Base-by-base conservation (phyloP, 371 early-diverging fungal genomes). In the Rhizopus sp. region DNA sequence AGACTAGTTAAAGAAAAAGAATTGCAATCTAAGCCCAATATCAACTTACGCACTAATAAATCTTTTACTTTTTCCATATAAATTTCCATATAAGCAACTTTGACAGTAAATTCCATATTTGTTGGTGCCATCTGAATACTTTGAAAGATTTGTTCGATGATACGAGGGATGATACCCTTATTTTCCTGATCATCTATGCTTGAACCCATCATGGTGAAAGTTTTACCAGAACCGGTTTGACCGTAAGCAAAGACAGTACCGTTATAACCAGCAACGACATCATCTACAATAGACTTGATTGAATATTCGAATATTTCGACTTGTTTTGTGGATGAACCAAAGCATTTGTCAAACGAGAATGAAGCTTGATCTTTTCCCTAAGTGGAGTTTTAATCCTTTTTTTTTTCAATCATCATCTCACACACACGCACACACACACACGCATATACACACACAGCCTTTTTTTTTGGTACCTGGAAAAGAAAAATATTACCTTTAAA, bases 61-160 rank as follows among this genome's bases (percentile, higher is more conserved):
- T 98, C 98, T 46, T 93, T 86, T 60, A 99, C 92, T 69, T 90
- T 92, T 68, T 99, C 99, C 94, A 99, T 99, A 82, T 99, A 99
- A 62, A 99, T 96, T 83, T 99, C 99, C 91, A 98, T 92, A 75
- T 88, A 96, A 13, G 93, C 92, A 23, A 92, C 89, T 66, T 89
- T 91, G 62, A 96, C 94, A n/a, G 92, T 92, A 72, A 94, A 93
- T 72, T 94, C 93, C 64, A 93, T 86, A 40, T 86, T 90, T n/a
- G 88, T 71, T 30, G 92, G 93, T 10, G 94, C 88, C 32, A 85
- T 86, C 68, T 85, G 70, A 66, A 94, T 93, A 55, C 87, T 85
- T 29, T 76, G 66, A 69, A 97, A 97, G 52, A 99, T 90, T 64
- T 83, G 84, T 64, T 96, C 92, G 44, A 95, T 87, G 55, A 94